Evolutionary conservation across 1,284 basidiomycete genomes (phyloP).

Genomic region (Marasmius tenuissimus): DNA sequence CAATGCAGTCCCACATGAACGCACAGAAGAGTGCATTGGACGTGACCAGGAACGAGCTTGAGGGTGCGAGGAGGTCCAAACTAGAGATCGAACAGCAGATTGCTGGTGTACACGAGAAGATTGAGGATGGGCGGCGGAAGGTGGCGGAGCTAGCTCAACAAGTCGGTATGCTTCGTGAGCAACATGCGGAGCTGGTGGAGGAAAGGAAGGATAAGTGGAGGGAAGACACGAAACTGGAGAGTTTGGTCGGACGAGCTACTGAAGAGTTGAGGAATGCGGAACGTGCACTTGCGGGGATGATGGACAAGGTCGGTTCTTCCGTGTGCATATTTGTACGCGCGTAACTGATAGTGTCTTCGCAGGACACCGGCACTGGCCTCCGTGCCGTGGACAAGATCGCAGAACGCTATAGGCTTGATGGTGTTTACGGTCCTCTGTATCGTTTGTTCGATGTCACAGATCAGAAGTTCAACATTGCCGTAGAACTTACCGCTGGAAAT

Average conservation of each 20-base stretch:
- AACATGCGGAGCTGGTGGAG: constrained; percentile 75
- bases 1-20: constrained; percentile 58
- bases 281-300: constrained; percentile 82
- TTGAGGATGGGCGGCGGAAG: constrained; percentile 76
- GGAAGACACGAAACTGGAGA: constrained; percentile 88
- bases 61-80: constrained; percentile 45
- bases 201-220: constrained; percentile 93
- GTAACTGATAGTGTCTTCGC: constrained; percentile 3
- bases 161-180: constrained; percentile 65
- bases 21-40: constrained; percentile 54
- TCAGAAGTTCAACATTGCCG: constrained; percentile 86
- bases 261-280: constrained; percentile 84
- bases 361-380: constrained; percentile 88
- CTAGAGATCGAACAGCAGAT: constrained; percentile 61
- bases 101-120: constrained; percentile 53
- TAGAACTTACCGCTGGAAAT: constrained; percentile 94
- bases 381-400: constrained; percentile 84
- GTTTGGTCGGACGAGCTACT: constrained; percentile 72
- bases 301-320: constrained; percentile 77
- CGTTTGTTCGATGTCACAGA: constrained; percentile 92
- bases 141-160: constrained; percentile 70
- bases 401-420: constrained; percentile 68
- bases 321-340: not conserved
- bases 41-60: constrained; percentile 46
- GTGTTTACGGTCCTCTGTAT: constrained; percentile 93